Conservation (phyloP, 768 basidiomycete genomes). For the Galerina marginata region DNA sequence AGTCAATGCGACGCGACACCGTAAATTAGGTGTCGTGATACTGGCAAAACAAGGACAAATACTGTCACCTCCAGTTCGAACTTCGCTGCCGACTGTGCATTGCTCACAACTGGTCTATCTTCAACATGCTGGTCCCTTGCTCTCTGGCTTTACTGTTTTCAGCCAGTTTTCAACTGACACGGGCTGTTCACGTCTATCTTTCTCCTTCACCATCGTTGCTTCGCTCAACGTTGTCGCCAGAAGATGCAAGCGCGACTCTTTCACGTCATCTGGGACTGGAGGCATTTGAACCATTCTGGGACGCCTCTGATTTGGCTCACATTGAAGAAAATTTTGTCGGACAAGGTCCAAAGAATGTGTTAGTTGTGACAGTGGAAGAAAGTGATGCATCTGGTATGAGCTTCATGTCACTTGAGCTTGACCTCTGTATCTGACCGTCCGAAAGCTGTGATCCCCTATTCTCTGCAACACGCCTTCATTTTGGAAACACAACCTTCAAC, state of each 20-base stretch:
- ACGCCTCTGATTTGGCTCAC: constrained; percentile 33
- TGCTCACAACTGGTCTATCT: background rate
- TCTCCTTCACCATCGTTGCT: constrained; percentile 47
- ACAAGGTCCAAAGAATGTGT: constrained; percentile 50
- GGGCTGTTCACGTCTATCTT: constrained; percentile 66
- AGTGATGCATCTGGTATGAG: constrained; percentile 57
- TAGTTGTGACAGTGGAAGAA: constrained; percentile 64
- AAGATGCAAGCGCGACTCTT: constrained; percentile 63
- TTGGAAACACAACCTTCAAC: constrained; percentile 34
- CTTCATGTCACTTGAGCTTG: background rate
- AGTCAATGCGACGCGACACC: constrained; percentile 15
- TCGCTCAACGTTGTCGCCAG: constrained; percentile 48
- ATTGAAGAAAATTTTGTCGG: constrained; percentile 61
- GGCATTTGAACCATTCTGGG: constrained; percentile 55
- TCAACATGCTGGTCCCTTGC: constrained; percentile 30
- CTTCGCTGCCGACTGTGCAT: background rate
- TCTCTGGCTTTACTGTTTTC: constrained; percentile 34
- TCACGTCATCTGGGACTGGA: constrained; percentile 78
- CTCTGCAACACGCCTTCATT: constrained; percentile 54
- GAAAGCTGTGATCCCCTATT: constrained; percentile 63
- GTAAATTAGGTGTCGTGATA: constrained; percentile 11
- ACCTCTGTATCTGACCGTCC: constrained; percentile 1
- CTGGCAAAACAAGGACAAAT: constrained; percentile 36
- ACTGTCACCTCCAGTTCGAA: constrained; percentile 9
- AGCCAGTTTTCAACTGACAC: constrained; percentile 41